Base-by-base conservation (phyloP, 768 basidiomycete species). In the Leccinum arenicola region DNA sequence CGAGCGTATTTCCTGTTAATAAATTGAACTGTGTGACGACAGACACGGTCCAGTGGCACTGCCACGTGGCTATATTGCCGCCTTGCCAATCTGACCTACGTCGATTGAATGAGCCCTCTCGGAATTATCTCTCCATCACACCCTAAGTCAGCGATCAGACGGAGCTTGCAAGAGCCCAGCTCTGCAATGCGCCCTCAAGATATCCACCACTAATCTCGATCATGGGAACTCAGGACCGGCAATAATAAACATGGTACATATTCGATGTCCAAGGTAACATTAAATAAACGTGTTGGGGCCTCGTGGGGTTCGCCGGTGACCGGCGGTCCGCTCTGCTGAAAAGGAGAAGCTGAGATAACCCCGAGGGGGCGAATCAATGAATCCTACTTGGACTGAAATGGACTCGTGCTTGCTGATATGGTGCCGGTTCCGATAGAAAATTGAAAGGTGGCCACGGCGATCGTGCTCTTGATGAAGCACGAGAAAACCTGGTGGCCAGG, bases 401-500 rank as follows among this genome's bases (percentile, higher is more conserved):
- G 64, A 61, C 62, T 58, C 64, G 60, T 65, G 57, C 47, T 57
- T 51, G 62, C 38, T 70, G 66, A 65, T 62, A 52, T 19, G 47
- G 57, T 59, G 61, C 68, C 70, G 71, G 71, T 71, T 71, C 71
- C 71, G 73, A 72, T 29, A 65, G 50, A 68, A 43, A 64, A 68
- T 70, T 68, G 68, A 64, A 66, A 59, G 50, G 57, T 60, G 59
- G 36, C 56, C 61, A 61, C 71, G 67, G 70, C 71, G 73, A 72
- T 72, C 71, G 70, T 62, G 60, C 54, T 31, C 56, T 49, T 27
- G 50, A 73, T 55, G 68, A 60, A 61, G 69, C 72, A 71, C 69
- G 73, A 71, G 73, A 71, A 74, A 67, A 50, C 70, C 70, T 71
- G 72, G 61, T 70, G 70, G 72, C 57, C 56, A 66, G 66, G 55